Base-by-base conservation (phyloP, 331 rosid species). In the Arachis monticola region DNA sequence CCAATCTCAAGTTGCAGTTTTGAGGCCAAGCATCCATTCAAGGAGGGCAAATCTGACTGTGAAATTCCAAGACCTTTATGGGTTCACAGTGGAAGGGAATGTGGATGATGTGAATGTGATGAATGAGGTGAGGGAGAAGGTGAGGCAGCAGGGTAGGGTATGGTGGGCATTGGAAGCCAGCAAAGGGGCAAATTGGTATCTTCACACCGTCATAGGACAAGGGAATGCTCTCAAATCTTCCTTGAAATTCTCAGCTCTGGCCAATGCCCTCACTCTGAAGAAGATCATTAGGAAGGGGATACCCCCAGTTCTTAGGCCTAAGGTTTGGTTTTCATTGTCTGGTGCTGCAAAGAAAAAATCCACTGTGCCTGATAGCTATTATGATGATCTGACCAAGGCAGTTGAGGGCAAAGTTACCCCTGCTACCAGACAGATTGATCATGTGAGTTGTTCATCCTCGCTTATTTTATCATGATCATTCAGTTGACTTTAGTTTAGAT, bases 151-250 rank as follows among this genome's bases (percentile, higher is more conserved):
- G 75, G 99, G 96, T 8, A 78, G 96, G 69, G 93, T 85, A 30
- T 95, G 99, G 99, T 95, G 99, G 99, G 93, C 97, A 13, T 81
- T 95, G 82, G 99, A 95, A 78, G 98, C 99, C 5, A 92, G 85
- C 81, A 95, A 90, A 77, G 99, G 99, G 1, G 99, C 88, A 13
- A 89, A 90, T 92, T 95, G 99, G 99, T 95, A 95, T 67, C 79
- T 95, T 75, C 85, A 90, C 11, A 85, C 89, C 31, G 81, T 97
- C 7, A 83, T 89, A 60, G 89, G 90, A 1, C 96, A 87, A 81
- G 97, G 97, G n/a, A 82, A 86, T 67, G 92, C 87, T 31, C 89
- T 92, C 35, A 95, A 89, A 50, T 88, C 96, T 14, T 90, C 97
- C 1, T 84, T 94, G 70, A 94, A 88, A 71, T 86, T 95, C 76